Percentiles rank a stretch among this genome's conserved stretches.
These are phyloP conservation scores for Venturia nashicola DNA, from an alignment of 2,329 filamentous ascomycete species.

Conservation along the genomic window DNA sequence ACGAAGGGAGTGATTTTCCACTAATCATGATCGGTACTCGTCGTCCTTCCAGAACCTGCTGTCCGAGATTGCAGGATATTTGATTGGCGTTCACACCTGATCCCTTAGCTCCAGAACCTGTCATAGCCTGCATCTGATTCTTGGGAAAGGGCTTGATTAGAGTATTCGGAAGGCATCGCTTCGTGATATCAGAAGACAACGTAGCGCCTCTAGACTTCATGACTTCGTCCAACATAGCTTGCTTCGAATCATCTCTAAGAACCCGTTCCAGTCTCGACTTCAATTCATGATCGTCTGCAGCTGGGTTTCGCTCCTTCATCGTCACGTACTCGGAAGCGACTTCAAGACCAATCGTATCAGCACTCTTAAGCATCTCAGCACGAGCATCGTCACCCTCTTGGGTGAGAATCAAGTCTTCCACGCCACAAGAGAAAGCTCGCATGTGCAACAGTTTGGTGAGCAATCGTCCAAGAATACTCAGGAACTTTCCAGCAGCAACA, in stretches of 20 bases:
- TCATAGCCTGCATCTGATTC: constrained; percentile 99
- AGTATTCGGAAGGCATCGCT: constrained; percentile 65
- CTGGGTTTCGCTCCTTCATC: constrained; percentile 50
- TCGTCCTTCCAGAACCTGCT: constrained; percentile 90
- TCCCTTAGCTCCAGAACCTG: constrained; percentile 89
- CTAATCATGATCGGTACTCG: constrained; percentile 96
- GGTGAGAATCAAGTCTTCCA: constrained; percentile 87
- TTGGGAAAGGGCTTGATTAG: constrained; percentile 86
- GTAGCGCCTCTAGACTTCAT: constrained; percentile 59
- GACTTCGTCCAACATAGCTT: constrained; percentile 77
- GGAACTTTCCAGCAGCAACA: constrained; percentile 69
- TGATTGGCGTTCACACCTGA: constrained; percentile 87
- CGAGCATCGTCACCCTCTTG: constrained; percentile 62
- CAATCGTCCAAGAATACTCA: constrained; percentile 80
- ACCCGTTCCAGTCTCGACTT: constrained; percentile 75
- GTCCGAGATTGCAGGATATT: constrained; percentile 94
- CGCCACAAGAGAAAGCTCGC: constrained; percentile 92
- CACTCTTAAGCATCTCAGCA: constrained; percentile 53
- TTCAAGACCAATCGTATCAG: constrained; percentile 58
- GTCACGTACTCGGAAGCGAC: constrained; percentile 85
- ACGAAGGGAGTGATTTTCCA: constrained; percentile 90
- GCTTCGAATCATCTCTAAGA: constrained; percentile 79
- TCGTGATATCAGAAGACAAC: constrained; percentile 69
- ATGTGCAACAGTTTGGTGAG: constrained; percentile 85
- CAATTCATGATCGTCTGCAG: constrained; percentile 58